Base-by-base conservation (phyloP, 1,284 basidiomycete genomes). In the Apiotrichum porosum region DNA sequence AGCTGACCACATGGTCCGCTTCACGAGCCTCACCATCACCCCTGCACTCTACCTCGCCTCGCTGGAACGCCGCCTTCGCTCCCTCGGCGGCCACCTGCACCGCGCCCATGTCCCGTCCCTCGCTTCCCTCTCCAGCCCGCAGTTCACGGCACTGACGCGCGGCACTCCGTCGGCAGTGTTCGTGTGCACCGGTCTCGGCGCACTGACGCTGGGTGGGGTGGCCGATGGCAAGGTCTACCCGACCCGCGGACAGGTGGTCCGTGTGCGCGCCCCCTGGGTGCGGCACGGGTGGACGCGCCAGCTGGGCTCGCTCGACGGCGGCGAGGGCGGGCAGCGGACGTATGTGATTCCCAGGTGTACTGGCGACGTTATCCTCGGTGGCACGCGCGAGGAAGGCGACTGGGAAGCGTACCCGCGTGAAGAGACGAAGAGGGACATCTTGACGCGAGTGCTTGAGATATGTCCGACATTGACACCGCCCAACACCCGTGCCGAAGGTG, bases 161-260 rank as follows among this genome's bases (percentile, higher is more conserved):
- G 5, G 12, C 6, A 6, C 55, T 5, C 76, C 77, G 8, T 75
- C 77, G 17, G 83, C 81, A 0, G 65, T 91, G 1, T 68, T 90
- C 3, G 79, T 84, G 6, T 90, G 87, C 56, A 74, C 79, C 68
- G 88, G 79, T 0, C 62, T 81, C 19, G 79, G 79, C 9, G 76
- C 79, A 3, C 65, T 77, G 12, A 69, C 69, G 2, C 69, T 81
- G 1, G 75, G 75, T 14, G 77, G 76, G 6, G 74, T 81, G 0
- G 71, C 76, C 46, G 79, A 81, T 54, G 3, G 15, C 1, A 54
- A 62, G 44, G 72, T 82, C 9, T 79, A 74, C 57, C 80, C 80
- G 4, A 76, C 78, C 6, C 70, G 80, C 17, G 80, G 81, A 0
- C 81, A 82, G 57, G 75, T 78, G 2, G 76, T 79, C 13, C 56